A percentile compares a stretch with the other conserved stretches of the same genome.
phyloP scores from a whole-genome alignment of 495 filamentous ascomycete genomes.

The Podospora pseudopauciseta region DNA sequence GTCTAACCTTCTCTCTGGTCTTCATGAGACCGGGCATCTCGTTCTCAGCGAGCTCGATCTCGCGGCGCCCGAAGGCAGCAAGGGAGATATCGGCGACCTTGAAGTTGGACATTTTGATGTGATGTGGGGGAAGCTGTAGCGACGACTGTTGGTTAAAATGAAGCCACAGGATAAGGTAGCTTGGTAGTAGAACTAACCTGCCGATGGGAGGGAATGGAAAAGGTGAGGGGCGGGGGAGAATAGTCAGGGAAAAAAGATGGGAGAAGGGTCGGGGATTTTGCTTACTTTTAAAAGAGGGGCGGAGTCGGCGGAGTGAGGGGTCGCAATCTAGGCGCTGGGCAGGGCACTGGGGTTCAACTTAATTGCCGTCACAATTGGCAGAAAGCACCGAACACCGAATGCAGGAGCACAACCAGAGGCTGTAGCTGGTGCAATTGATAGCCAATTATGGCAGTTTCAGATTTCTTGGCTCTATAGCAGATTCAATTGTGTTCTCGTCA shows the following conservation, averaged over 20 bases:
- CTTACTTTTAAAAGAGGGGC: constrained; percentile 11
- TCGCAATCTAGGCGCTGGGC: background rate
- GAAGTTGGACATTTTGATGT: constrained; percentile 65
- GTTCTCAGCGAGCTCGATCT: constrained; percentile 98
- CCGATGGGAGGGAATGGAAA: background rate
- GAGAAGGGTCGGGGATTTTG: background rate
- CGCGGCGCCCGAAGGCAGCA: constrained; percentile 96
- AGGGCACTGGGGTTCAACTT: constrained; percentile 6
- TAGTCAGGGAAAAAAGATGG: background rate
- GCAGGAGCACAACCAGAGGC: background rate
- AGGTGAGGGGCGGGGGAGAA: constrained; percentile 7
- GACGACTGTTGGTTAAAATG: background rate
- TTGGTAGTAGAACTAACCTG: background rate
- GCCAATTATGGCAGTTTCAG: background rate
- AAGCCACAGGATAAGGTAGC: background rate
- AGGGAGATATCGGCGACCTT: constrained; percentile 98
- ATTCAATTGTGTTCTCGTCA: background rate
- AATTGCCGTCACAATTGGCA: constrained; percentile 1
- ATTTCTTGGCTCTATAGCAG: background rate
- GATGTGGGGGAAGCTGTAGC: background rate
- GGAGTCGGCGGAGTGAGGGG: constrained; percentile 9
- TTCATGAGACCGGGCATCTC: constrained; percentile 97
- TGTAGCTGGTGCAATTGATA: background rate
- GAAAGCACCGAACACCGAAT: background rate
- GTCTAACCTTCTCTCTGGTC: background rate